Evolutionary conservation across 1,284 basidiomycete genomes (phyloP), one percentile per base, ranked within the genome.

Genomic region (Bjerkandera adusta): DNA sequence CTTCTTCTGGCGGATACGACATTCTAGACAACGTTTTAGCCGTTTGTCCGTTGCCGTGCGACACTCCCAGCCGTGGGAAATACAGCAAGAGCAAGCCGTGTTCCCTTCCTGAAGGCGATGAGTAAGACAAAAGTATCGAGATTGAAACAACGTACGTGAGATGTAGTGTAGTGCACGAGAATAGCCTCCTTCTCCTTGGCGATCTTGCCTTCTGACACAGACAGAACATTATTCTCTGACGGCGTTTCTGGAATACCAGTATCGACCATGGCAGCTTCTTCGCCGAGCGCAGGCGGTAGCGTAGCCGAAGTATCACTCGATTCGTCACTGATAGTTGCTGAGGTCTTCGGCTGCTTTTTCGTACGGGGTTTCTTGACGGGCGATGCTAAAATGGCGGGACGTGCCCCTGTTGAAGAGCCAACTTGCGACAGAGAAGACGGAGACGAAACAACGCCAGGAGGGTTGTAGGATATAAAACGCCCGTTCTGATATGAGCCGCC

Each of bases 11-110:
- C 24, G 16, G 12, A 34, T 18, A 2, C 41, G 41, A 16, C 41
- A 43, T n/a, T 43, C 30, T 20, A 34, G 30, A 15, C 41, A 43
- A 22, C 41, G 41, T 16, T 34, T 34, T 7, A 43, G 15, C 4
- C 32, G 16, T 12, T 8, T 16, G 32, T 34, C 41, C 12, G 24
- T 34, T n/a, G 29, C 10, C 22, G 41, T 34, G 3, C 22, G 29
- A 22, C 41, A 43, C 30, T 34, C 35, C 20, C 41, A 32, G 7
- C 30, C 41, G 41, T 43, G 41, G 13, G 16, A 24, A 8, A 3
- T 8, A 22, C 41, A 43, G 32, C 20, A 25, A n/a, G 29, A 21
- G 21, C 41, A 43, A 20, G 41, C 41, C 30, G 29, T 12, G 5
- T 20, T 7, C 12, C 41, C 41, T 5, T 43, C 41, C 41, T 43